A percentile compares a stretch with the other conserved stretches of the same genome.
These are phyloP conservation scores for Harringtonia aguacate DNA, from an alignment of 2,329 filamentous ascomycete species.

Conservation along the genomic window DNA sequence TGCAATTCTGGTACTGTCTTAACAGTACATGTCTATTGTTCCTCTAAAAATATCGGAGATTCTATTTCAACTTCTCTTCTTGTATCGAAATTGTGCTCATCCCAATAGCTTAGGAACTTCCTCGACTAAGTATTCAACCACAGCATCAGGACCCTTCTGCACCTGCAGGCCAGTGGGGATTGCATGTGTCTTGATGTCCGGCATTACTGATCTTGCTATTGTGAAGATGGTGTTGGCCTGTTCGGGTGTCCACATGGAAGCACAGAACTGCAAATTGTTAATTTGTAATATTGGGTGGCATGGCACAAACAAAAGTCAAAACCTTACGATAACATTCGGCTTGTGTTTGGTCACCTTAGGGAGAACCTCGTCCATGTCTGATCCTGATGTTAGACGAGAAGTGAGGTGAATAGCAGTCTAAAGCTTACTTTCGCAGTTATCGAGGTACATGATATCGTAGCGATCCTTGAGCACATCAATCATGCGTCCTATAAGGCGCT, in stretches of 20 bases:
- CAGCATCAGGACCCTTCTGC: slow-evolving; percentile 39
- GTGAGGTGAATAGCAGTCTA: not conserved
- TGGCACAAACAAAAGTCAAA: not conserved
- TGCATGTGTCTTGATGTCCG: slow-evolving; percentile 38
- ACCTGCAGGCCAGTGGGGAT: slow-evolving; percentile 43
- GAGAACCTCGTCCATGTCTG: slow-evolving; percentile 46
- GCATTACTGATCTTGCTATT: slow-evolving; percentile 30
- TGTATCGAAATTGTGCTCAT: not conserved
- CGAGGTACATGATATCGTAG: slow-evolving; percentile 52
- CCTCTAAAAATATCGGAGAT: too few species aligned
- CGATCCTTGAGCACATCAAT: slow-evolving; percentile 49
- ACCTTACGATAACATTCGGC: slow-evolving; percentile 19
- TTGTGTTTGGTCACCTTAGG: slow-evolving; percentile 11
- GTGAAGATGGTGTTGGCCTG: slow-evolving; percentile 31
- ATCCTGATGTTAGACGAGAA: too few species aligned
- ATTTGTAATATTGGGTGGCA: not conserved
- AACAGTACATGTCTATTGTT: too few species aligned
- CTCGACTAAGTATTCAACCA: slow-evolving; percentile 39
- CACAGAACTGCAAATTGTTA: slow-evolving; percentile 39
- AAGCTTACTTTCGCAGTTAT: slow-evolving; percentile 46
- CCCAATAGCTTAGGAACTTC: slow-evolving; percentile 21
- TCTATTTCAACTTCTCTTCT: not conserved
- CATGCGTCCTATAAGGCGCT: slow-evolving; percentile 49
- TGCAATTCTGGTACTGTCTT: too few species aligned
- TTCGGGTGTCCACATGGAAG: slow-evolving; percentile 40